These are phyloP conservation scores for Mortierella sp. DNA, from an alignment of 371 early-diverging fungal genomes.

Conservation along the genomic window DNA sequence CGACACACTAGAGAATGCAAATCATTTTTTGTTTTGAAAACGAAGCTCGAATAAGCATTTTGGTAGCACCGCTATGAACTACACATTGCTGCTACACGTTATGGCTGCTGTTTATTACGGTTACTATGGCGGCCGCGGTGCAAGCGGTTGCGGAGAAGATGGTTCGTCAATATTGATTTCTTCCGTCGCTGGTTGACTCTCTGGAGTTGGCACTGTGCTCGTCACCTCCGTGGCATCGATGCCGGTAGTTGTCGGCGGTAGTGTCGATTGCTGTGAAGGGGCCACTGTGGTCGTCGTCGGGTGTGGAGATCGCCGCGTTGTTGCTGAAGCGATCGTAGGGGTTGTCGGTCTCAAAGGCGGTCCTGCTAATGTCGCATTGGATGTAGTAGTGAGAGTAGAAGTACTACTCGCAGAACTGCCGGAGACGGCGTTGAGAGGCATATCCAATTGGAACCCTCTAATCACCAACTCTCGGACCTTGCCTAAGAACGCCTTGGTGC, in stretches of 20 bases:
- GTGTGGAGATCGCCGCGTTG: not conserved
- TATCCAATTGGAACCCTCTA: constrained; percentile 35
- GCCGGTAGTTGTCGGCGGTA: not conserved
- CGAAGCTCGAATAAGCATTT: no score
- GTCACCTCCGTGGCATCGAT: not conserved
- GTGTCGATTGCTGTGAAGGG: no score
- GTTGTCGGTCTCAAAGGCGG: not conserved
- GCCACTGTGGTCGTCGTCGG: not conserved
- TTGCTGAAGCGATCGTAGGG: not conserved
- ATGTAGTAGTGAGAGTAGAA: not conserved
- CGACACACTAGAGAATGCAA: no score
- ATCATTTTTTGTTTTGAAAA: no score
- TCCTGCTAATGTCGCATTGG: not conserved
- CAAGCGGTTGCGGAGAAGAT: not conserved
- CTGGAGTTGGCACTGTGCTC: not conserved
- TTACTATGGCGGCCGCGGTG: not conserved
- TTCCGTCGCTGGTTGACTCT: not conserved
- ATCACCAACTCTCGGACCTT: constrained; percentile 55
- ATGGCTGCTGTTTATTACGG: constrained; percentile 8
- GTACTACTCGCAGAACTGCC: not conserved
- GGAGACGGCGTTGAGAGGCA: not conserved
- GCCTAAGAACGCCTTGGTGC: constrained; percentile 56
- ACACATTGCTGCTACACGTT: no score
- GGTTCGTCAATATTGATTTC: not conserved
- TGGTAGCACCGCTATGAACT: no score